Conservation (phyloP, 129 eudicot species). For the Deinandra increscens region DNA sequence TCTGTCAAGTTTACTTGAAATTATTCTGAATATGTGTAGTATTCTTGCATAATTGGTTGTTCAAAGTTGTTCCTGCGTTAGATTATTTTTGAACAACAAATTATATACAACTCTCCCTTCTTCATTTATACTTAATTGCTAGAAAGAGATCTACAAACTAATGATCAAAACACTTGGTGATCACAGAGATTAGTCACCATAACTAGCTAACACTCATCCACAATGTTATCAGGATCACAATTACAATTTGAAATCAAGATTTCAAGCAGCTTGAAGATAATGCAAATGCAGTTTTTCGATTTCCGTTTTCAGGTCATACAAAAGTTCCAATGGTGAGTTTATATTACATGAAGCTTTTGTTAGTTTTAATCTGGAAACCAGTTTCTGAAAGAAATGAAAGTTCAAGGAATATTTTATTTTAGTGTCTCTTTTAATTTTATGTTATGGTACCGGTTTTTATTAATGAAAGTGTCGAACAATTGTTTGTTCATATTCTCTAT, state of each 20-base stretch:
- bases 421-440: too few relatives aligned
- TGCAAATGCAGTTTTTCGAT: neutral
- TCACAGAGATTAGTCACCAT: too few relatives aligned
- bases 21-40: conserved; percentile 7
- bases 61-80: neutral
- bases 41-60: too few relatives aligned
- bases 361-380: neutral
- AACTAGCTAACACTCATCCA: neutral
- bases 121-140: conserved; percentile 23
- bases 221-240: neutral
- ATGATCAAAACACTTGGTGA: neutral
- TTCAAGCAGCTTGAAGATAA: neutral
- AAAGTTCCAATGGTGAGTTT: neutral
- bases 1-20: neutral
- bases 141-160: conserved; percentile 16
- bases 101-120: neutral
- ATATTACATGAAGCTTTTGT: neutral
- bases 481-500: too few relatives aligned
- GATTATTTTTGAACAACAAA: neutral
- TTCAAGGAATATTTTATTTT: too few relatives aligned
- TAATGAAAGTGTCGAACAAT: too few relatives aligned
- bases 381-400: too few relatives aligned
- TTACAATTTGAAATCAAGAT: neutral
- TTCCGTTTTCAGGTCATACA: neutral
- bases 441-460: too few relatives aligned